Conservation (phyloP, 768 basidiomycete species). For the Gymnopilus junonius region DNA sequence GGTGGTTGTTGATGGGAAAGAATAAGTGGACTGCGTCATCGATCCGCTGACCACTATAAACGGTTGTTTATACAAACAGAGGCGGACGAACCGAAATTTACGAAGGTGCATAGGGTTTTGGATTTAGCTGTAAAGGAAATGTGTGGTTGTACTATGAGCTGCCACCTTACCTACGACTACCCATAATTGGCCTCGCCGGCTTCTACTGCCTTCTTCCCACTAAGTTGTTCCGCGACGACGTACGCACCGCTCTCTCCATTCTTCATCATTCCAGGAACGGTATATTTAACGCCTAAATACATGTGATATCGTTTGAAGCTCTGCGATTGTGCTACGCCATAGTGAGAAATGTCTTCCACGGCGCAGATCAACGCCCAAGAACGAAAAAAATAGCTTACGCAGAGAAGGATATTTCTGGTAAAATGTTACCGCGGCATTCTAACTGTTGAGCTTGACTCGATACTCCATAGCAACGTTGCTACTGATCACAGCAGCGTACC, state of each 20-base stretch:
- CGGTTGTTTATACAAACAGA: too few species aligned
- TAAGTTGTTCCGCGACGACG: background rate
- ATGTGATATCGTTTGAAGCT: background rate
- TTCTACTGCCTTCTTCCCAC: background rate
- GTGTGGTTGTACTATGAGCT: too few species aligned
- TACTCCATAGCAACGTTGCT: background rate
- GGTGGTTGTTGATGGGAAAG: too few species aligned
- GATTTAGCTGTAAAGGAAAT: too few species aligned
- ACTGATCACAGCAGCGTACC: background rate
- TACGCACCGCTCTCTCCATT: background rate
- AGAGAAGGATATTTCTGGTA: background rate
- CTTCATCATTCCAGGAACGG: background rate
- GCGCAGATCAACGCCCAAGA: background rate
- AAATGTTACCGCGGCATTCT: background rate
- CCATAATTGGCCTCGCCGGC: background rate
- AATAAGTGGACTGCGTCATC: too few species aligned
- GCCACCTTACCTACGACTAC: background rate
- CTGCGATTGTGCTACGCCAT: background rate
- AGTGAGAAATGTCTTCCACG: background rate
- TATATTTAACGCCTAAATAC: background rate
- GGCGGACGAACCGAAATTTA: too few species aligned
- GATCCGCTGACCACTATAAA: too few species aligned
- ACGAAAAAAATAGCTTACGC: background rate
- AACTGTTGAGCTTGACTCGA: background rate
- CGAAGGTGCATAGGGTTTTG: too few species aligned